Evolutionary conservation across 225 moss, liverwort and hornwort genomes (phyloP).

Genomic region (Anthoceros angustus): DNA sequence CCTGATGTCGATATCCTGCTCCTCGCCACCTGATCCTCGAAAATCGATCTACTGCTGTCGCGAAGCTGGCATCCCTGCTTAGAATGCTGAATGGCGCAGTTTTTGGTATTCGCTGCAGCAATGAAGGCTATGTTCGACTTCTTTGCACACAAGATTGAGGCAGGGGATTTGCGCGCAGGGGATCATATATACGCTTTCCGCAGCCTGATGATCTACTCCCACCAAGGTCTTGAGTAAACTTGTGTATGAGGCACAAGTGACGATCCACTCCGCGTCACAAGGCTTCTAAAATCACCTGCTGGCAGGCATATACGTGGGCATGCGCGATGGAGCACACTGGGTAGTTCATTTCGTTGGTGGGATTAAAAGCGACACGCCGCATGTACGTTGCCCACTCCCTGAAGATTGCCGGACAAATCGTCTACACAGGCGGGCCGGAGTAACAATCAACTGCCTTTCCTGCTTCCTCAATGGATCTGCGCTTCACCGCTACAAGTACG

Average conservation of each 20-base stretch:
- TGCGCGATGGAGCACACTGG: background rate
- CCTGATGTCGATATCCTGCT: no score
- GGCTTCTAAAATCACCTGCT: background rate
- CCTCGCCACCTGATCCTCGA: no score
- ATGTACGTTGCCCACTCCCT: background rate
- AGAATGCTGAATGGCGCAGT: background rate
- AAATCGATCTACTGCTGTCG: background rate
- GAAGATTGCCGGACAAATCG: conserved; percentile 1
- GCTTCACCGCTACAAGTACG: conserved; percentile 3
- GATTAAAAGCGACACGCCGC: background rate
- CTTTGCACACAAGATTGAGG: background rate
- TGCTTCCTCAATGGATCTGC: conserved; percentile 2
- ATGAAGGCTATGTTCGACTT: conserved; percentile 1
- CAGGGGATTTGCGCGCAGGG: background rate
- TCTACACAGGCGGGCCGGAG: background rate
- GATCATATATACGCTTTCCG: conserved; percentile 1
- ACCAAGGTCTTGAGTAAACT: background rate
- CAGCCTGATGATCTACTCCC: conserved; percentile 1
- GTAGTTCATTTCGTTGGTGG: background rate
- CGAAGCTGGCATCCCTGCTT: background rate
- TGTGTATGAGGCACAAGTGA: background rate
- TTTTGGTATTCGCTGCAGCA: background rate
- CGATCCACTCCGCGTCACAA: background rate
- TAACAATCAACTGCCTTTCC: background rate
- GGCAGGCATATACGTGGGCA: background rate